Evolutionary conservation across 1,139 yeast species (phyloP), one percentile per base, ranked within the genome.

Genomic region (Sugiyamaella sp.): DNA sequence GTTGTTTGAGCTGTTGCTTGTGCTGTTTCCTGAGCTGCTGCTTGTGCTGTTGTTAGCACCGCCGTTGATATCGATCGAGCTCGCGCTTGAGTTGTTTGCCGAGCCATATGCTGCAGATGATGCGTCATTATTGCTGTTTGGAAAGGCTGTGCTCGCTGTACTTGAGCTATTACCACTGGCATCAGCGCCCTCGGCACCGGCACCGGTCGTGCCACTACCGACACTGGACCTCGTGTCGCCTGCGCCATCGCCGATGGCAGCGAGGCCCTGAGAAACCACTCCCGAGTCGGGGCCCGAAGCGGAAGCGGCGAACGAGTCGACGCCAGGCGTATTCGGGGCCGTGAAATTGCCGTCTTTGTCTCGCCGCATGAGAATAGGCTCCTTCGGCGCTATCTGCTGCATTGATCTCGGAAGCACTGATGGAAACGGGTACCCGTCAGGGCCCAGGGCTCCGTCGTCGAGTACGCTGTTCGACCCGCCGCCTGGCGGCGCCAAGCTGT

Each of bases 371-470:
- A 68, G 59, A 53, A 68, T 68, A 17, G 71, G 68, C 49, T 67
- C 71, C 54, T 61, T 65, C 20, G 71, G 71, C 46, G 64, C 68
- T 45, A 66, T 54, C 27, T 63, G 64, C 51, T 67, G 71, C 66
- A 68, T 66, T 14, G 68, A 63, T 29, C 58, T 63, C 9, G 71
- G 71, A 49, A 68, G 50, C 39, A 53, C 49, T 21, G 63, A 60
- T 5, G 65, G 64, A 47, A 62, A 62, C 33, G 65, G 65, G 35
- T 61, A 62, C 14, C 59, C 64, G 16, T 46, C 58, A 17, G 29
- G 52, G 4, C 54, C n/a, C n/a, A 8, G 24, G 5, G 12, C 32
- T 9, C 35, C 42, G 1, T 14, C 41, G 21, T 8, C 38, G 16
- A 35, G 24, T 3, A 5, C 44, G 17, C 40, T 37, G 16, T 9